Conservation (phyloP, 768 basidiomycete species). For the Tulasnella sp. region DNA sequence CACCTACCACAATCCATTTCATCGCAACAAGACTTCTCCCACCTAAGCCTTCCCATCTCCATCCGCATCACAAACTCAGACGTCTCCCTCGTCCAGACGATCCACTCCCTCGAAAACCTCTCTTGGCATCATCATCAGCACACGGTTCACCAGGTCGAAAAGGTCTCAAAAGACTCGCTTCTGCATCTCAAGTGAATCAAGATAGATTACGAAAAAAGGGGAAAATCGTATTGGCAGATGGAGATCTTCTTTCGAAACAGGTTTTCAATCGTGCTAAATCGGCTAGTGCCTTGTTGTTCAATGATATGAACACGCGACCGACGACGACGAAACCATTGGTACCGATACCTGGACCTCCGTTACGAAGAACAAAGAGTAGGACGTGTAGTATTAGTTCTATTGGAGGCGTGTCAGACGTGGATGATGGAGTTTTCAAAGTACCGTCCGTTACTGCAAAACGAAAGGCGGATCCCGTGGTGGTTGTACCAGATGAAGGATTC, state of each 20-base stretch:
- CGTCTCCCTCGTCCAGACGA: conserved; percentile 12
- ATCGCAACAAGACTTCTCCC: conserved; percentile 11
- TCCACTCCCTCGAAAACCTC: conserved; percentile 9
- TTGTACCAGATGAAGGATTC: no score
- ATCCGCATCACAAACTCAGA: background rate
- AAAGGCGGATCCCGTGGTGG: no score
- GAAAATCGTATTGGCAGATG: conserved; percentile 4
- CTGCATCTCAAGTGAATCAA: background rate
- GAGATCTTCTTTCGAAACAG: no score
- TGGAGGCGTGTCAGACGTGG: no score
- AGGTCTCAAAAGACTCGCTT: conserved; percentile 3
- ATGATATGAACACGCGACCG: no score
- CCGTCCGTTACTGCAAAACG: no score
- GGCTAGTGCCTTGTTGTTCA: background rate
- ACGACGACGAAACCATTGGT: no score
- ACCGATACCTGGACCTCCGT: background rate
- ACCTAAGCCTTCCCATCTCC: background rate
- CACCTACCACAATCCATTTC: conserved; percentile 1
- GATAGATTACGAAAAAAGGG: conserved; percentile 12
- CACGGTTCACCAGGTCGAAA: conserved; percentile 9
- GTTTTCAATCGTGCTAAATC: background rate
- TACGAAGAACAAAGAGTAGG: background rate
- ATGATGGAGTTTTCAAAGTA: no score
- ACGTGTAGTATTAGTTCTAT: background rate
- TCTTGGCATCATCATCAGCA: conserved; percentile 1